Conservation (phyloP, 306 rosid species). For the Senna siamea region DNA sequence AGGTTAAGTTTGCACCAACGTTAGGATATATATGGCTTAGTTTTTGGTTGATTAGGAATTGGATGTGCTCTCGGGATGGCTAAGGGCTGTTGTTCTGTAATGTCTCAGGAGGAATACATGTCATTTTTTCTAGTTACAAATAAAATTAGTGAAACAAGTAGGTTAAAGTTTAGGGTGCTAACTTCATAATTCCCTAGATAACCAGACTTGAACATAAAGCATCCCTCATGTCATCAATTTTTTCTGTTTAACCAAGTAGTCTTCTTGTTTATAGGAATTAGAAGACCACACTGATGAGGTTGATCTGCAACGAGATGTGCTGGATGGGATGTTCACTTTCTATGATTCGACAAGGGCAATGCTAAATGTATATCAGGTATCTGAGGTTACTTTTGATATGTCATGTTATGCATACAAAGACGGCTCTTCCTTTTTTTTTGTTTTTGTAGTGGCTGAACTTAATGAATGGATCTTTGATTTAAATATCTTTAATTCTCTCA, state of each 20-base stretch:
- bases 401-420: not conserved
- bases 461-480: constrained; percentile 20
- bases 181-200: constrained; percentile 2
- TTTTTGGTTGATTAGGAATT: constrained; percentile 24
- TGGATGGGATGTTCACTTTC: constrained; percentile 90
- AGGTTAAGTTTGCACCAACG: constrained; percentile 14
- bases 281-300: constrained; percentile 87
- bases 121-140: not conserved
- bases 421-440: not conserved
- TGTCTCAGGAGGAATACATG: constrained; percentile 20
- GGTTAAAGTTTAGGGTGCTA: not conserved
- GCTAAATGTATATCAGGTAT: constrained; percentile 88
- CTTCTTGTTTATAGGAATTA: constrained; percentile 66
- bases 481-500: not conserved
- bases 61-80: constrained; percentile 5
- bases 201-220: constrained; percentile 10
- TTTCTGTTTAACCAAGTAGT: constrained; percentile 31
- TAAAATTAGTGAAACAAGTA: constrained; percentile 5
- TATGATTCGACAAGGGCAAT: constrained; percentile 72
- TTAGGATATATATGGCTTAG: constrained; percentile 4
- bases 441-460: not conserved
- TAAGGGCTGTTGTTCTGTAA: constrained; percentile 2
- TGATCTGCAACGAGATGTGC: constrained; percentile 76
- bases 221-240: constrained; percentile 1
- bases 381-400: constrained; percentile 26